A percentile compares a stretch with the other conserved stretches of the same genome.
phyloP scores from a whole-genome alignment of 2,329 filamentous ascomycete species.

The Stenocarpella maydis region DNA sequence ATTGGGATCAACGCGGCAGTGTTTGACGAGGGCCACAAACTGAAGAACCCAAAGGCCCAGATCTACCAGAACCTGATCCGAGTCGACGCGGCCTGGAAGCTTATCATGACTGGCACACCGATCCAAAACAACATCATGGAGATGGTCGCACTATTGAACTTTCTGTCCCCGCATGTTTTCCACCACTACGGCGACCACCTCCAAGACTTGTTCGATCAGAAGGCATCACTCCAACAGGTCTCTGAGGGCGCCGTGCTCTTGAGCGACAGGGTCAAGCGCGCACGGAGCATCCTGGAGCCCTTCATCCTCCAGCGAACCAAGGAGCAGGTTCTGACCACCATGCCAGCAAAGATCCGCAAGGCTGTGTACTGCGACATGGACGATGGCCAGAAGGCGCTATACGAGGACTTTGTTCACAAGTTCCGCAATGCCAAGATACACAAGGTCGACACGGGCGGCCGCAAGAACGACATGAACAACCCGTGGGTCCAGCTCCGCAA shows the following conservation, averaged over 20 bases:
- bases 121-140: constrained; percentile 95
- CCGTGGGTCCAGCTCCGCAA: constrained; percentile 92
- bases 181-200: constrained; percentile 78
- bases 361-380: constrained; percentile 86
- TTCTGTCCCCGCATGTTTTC: constrained; percentile 90
- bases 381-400: constrained; percentile 74
- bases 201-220: constrained; percentile 90
- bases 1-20: constrained; percentile 67
- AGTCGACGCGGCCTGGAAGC: constrained; percentile 82
- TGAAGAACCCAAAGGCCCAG: constrained; percentile 88
- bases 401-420: constrained; percentile 70
- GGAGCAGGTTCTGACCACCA: constrained; percentile 83
- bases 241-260: constrained; percentile 86
- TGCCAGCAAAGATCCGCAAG: constrained; percentile 80
- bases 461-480: constrained; percentile 68
- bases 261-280: constrained; percentile 83
- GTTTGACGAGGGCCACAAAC: constrained; percentile 92
- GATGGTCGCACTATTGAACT: constrained; percentile 88
- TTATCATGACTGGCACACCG: constrained; percentile 89
- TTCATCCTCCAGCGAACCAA: constrained; percentile 96
- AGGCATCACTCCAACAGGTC: constrained; percentile 82
- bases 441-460: constrained; percentile 64
- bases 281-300: constrained; percentile 90
- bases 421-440: constrained; percentile 70
- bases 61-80: constrained; percentile 81